Conservation (phyloP, 106 monocot genomes). For the Dendrobium huoshanense region DNA sequence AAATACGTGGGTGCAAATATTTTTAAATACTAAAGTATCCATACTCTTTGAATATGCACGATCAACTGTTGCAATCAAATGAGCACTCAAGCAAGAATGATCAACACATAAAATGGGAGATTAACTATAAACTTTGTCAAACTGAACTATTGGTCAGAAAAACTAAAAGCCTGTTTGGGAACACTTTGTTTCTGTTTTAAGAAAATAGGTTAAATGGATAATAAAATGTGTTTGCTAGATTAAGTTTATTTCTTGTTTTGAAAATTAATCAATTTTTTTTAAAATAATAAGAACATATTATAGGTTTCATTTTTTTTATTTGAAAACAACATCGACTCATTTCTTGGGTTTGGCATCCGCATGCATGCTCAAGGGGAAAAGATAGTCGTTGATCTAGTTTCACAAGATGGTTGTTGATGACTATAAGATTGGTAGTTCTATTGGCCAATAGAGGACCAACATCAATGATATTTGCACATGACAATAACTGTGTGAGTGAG, state of each 20-base stretch:
- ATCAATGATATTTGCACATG: constrained; percentile 11
- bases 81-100: neutral
- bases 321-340: no score
- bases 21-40: neutral
- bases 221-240: no score
- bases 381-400: constrained; percentile 19
- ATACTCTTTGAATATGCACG: neutral
- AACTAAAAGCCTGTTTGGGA: no score
- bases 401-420: constrained; percentile 28
- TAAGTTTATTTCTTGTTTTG: no score
- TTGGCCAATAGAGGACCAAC: constrained; percentile 4
- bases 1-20: neutral
- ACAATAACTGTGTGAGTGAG: neutral
- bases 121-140: neutral
- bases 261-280: no score
- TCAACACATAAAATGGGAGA: neutral
- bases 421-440: constrained; percentile 6
- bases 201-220: no score
- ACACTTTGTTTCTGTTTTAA: no score
- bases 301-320: no score
- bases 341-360: no score
- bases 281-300: no score
- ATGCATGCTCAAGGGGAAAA: no score
- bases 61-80: neutral
- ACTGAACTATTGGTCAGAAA: neutral